Percentiles rank a stretch among this genome's conserved stretches.
Conservation (phyloP, 106 monocot genomes). For the Amphibolis antarctica region DNA sequence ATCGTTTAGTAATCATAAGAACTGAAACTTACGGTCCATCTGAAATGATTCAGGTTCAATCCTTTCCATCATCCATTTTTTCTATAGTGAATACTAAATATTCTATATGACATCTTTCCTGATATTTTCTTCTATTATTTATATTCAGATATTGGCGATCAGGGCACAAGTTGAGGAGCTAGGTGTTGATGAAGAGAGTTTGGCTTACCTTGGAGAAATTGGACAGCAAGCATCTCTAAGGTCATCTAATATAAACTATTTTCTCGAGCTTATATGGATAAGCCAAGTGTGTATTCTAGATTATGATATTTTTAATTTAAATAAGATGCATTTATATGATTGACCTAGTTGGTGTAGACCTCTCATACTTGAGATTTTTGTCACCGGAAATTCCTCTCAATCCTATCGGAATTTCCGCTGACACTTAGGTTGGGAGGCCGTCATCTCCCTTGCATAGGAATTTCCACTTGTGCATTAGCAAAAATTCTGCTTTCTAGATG, state of each 20-base stretch:
- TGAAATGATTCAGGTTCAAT: constrained; percentile 88
- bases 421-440: too few relatives aligned
- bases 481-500: too few relatives aligned
- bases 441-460: too few relatives aligned
- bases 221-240: constrained; percentile 85
- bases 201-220: constrained; percentile 92
- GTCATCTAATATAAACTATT: constrained; percentile 12
- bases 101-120: too few relatives aligned
- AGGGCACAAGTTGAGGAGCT: constrained; percentile 91
- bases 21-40: constrained; percentile 93
- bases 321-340: background rate
- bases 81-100: background rate
- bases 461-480: too few relatives aligned
- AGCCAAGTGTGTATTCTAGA: background rate
- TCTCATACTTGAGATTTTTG: background rate
- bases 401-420: too few relatives aligned
- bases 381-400: too few relatives aligned
- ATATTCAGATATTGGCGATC: constrained; percentile 74
- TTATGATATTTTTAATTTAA: background rate
- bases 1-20: constrained; percentile 82
- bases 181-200: constrained; percentile 86
- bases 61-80: background rate
- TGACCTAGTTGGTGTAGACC: background rate
- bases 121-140: background rate
- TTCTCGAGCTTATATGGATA: too few relatives aligned